Conservation (phyloP, 1,284 basidiomycete genomes). For the Erythrobasidium hasegawianum region DNA sequence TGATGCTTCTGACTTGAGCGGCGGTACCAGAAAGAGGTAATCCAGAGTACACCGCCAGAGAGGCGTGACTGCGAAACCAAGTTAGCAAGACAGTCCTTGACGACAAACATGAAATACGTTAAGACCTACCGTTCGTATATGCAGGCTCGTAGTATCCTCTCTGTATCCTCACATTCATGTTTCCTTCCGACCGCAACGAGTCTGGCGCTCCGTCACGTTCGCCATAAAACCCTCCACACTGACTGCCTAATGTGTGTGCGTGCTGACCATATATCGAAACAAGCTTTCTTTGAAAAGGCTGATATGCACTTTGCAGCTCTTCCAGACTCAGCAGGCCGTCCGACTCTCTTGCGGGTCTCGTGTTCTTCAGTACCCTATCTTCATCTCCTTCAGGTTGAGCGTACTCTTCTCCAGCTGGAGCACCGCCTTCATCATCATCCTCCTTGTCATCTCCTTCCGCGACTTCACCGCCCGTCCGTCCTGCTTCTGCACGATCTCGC, state of each 20-base stretch:
- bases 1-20: not conserved
- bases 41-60: conserved; percentile 44
- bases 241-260: not conserved
- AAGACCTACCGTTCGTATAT: conserved; percentile 23
- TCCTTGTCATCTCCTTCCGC: conserved; percentile 58
- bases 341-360: conserved; percentile 58
- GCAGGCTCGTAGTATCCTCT: conserved; percentile 30
- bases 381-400: conserved; percentile 54
- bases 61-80: conserved; percentile 36
- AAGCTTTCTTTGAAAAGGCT: conserved; percentile 1
- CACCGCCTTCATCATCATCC: conserved; percentile 42
- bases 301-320: conserved; percentile 61
- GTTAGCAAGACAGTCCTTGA: not conserved
- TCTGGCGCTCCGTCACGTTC: conserved; percentile 4
- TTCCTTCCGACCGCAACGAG: not conserved
- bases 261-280: conserved; percentile 23
- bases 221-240: conserved; percentile 16
- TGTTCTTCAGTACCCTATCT: conserved; percentile 70
- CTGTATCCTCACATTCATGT: conserved; percentile 3
- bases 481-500: conserved; percentile 47
- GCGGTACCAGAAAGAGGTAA: conserved; percentile 35
- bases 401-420: conserved; percentile 40
- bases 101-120: conserved; percentile 19
- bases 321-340: conserved; percentile 69
- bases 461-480: conserved; percentile 38